Percentiles rank a stretch among this genome's conserved stretches.
phyloP scores from a whole-genome alignment of 345 rosid species.

The Citrus australasica region DNA sequence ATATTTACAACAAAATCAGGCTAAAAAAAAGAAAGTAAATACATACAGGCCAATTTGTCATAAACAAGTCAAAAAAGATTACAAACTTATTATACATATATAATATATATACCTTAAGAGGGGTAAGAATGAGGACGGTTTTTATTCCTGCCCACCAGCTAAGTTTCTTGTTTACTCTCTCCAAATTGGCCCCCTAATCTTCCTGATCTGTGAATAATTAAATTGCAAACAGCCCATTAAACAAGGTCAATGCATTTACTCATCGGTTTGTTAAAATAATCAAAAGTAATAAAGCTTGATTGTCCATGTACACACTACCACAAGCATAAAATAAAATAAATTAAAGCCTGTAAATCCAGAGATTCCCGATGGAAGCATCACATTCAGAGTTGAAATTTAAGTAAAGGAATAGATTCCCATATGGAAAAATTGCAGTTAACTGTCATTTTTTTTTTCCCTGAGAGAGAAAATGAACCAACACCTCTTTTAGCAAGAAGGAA shows the following conservation, averaged over 20 bases:
- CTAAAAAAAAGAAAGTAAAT: neutral
- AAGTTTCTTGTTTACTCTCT: conserved; percentile 15
- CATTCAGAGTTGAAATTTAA: conserved; percentile 18
- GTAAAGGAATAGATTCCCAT: conserved; percentile 29
- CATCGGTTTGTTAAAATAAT: neutral
- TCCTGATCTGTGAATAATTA: conserved; percentile 21
- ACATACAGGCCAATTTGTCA: neutral
- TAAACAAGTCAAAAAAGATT: neutral
- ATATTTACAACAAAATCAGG: conserved; percentile 2
- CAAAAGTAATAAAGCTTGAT: neutral
- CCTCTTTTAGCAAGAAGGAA: neutral
- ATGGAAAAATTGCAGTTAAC: conserved; percentile 20
- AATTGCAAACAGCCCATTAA: conserved; percentile 13
- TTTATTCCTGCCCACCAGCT: conserved; percentile 15
- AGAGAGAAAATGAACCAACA: conserved; percentile 37
- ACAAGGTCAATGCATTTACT: conserved; percentile 32
- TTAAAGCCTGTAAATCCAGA: conserved; percentile 19
- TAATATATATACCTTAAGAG: neutral
- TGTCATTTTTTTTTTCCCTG: conserved; percentile 10
- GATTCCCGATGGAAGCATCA: conserved; percentile 24
- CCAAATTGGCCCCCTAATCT: conserved; percentile 3
- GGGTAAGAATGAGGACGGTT: conserved; percentile 12
- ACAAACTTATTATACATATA: conserved; percentile 12
- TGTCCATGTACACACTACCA: conserved; percentile 18
- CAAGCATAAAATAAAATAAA: conserved; percentile 15